phyloP scores from a whole-genome alignment of 805 yeast species.

The Wickerhamomyces ciferrii region DNA sequence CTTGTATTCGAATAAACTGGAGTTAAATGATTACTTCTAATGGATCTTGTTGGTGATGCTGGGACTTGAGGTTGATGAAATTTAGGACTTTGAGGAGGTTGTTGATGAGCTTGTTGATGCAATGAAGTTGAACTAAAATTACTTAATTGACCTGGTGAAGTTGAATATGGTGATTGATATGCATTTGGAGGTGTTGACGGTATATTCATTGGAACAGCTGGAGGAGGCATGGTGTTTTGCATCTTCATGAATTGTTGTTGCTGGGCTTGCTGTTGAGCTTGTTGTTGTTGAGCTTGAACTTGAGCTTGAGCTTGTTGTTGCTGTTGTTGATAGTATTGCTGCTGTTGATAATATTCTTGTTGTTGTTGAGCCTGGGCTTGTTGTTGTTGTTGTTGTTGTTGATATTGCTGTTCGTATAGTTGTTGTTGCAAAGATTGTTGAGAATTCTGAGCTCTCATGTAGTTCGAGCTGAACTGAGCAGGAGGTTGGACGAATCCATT shows the following conservation, averaged over 20 bases:
- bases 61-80: slow-evolving; percentile 9
- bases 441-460: slow-evolving; percentile 32
- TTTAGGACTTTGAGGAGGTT: slow-evolving; percentile 21
- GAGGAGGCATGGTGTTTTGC: slow-evolving; percentile 25
- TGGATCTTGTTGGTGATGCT: slow-evolving; percentile 11
- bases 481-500: slow-evolving; percentile 27
- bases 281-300: slow-evolving; percentile 22
- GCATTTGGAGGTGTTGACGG: slow-evolving; percentile 18
- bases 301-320: slow-evolving; percentile 28
- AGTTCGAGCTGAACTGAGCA: slow-evolving; percentile 28
- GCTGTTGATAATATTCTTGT: slow-evolving; percentile 22
- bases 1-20: background rate
- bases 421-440: slow-evolving; percentile 34
- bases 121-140: slow-evolving; percentile 7
- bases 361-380: too few relatives aligned
- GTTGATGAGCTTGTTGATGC: slow-evolving; percentile 18
- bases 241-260: slow-evolving; percentile 14
- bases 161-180: slow-evolving; percentile 10
- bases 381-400: slow-evolving; percentile 24
- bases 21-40: slow-evolving; percentile 9
- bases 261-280: slow-evolving; percentile 16
- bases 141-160: slow-evolving; percentile 20
- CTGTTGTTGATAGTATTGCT: slow-evolving; percentile 27
- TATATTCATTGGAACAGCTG: slow-evolving; percentile 15
- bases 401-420: slow-evolving; percentile 26